Percentiles rank a stretch among this genome's conserved stretches.
Conservation (phyloP, 2,329 filamentous ascomycete species). For the Sclerotinia borealis region DNA sequence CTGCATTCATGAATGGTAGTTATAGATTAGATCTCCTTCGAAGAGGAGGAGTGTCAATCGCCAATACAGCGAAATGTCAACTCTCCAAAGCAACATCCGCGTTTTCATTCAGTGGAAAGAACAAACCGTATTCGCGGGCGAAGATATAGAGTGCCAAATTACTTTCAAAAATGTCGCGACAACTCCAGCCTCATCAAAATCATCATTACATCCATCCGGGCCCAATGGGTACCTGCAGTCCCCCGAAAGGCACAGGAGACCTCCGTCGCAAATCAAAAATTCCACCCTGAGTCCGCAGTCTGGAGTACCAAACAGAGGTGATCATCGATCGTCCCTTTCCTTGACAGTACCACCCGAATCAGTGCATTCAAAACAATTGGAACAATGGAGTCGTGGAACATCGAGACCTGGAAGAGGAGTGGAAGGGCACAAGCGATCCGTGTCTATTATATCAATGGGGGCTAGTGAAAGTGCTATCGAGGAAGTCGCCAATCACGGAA, state of each 20-base stretch:
- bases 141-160: constrained; percentile 91
- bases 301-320: constrained; percentile 40
- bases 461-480: constrained; percentile 37
- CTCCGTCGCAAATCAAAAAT: constrained; percentile 34
- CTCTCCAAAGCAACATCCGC: constrained; percentile 68
- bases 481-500: constrained; percentile 32
- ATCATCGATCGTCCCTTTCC: constrained; percentile 62
- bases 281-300: constrained; percentile 43
- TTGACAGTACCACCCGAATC: constrained; percentile 45
- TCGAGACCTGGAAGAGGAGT: constrained; percentile 31
- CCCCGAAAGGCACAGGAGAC: constrained; percentile 28
- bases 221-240: constrained; percentile 24
- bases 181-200: constrained; percentile 19
- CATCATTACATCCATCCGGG: constrained; percentile 23
- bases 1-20: constrained; percentile 32
- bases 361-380: constrained; percentile 15
- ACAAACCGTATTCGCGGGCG: constrained; percentile 90
- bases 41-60: constrained; percentile 26
- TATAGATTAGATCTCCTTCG: constrained; percentile 28
- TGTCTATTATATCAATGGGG: constrained; percentile 77
- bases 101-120: constrained; percentile 95
- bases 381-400: constrained; percentile 22
- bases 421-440: constrained; percentile 66
- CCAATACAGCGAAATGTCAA: constrained; percentile 29
- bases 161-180: constrained; percentile 79